Percentiles rank a stretch among this genome's conserved stretches.
phyloP scores from a whole-genome alignment of 495 filamentous ascomycete genomes.

The Xylaria scruposa region DNA sequence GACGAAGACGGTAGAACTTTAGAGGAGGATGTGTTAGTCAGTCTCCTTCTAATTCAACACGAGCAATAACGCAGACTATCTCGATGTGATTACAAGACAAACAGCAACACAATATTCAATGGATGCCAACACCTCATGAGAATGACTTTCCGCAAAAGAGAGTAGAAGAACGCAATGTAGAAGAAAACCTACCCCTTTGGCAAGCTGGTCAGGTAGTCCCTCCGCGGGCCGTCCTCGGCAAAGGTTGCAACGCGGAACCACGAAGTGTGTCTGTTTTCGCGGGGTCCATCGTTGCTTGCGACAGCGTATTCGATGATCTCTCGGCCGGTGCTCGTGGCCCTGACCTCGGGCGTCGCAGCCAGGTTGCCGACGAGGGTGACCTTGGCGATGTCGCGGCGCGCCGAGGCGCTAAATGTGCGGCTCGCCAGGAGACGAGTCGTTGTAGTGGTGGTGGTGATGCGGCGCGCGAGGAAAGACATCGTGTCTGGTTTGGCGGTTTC shows the following conservation, averaged over 20 bases:
- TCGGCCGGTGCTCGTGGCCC: constrained; percentile 66
- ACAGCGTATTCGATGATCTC: constrained; percentile 74
- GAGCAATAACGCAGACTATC: not conserved
- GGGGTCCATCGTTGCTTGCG: constrained; percentile 61
- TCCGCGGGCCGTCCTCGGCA: constrained; percentile 60
- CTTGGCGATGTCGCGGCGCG: constrained; percentile 63
- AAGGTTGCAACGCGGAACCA: constrained; percentile 80
- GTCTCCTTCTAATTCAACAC: not conserved
- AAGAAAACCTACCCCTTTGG: constrained; percentile 74
- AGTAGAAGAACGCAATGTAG: not conserved
- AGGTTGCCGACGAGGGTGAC: constrained; percentile 81
- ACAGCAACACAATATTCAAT: not conserved
- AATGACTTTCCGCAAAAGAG: not conserved
- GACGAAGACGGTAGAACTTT: constrained; percentile 70
- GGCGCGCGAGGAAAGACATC: constrained; percentile 49
- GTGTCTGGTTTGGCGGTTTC: not conserved
- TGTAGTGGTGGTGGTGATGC: constrained; percentile 41
- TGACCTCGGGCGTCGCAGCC: constrained; percentile 71
- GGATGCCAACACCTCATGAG: not conserved
- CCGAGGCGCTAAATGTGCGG: constrained; percentile 62
- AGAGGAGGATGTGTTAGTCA: constrained; percentile 3
- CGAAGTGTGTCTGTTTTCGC: constrained; percentile 70
- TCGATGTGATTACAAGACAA: not conserved
- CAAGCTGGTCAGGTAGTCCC: constrained; percentile 69
- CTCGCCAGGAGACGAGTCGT: constrained; percentile 42